Percentiles rank a stretch among this genome's conserved stretches.
Evolutionary conservation across 164 flowering plant species (phyloP).

Genomic region (Macadamia tetraphylla): DNA sequence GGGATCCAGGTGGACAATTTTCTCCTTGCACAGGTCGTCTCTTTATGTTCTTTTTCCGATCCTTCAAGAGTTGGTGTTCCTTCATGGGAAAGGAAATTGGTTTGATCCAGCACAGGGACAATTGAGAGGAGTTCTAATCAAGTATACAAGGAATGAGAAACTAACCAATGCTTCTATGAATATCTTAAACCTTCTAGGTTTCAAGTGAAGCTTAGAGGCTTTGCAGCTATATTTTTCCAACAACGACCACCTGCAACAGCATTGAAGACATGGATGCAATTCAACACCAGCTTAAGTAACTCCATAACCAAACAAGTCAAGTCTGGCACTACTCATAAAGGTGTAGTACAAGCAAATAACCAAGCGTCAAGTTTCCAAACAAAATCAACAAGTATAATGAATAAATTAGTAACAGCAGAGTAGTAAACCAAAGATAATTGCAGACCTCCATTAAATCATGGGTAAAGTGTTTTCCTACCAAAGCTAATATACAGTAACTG

Average conservation of each 20-base stretch:
- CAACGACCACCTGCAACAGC: constrained; percentile 82
- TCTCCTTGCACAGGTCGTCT: constrained; percentile 52
- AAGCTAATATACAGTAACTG: background rate
- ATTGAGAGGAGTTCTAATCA: constrained; percentile 1
- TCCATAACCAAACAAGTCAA: background rate
- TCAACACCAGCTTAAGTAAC: background rate
- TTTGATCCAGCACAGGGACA: constrained; percentile 15
- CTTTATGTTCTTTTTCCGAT: constrained; percentile 66
- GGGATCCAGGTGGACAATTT: constrained; percentile 32
- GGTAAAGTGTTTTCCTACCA: background rate
- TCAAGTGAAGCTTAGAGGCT: constrained; percentile 92
- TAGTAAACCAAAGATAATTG: background rate
- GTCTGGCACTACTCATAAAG: background rate
- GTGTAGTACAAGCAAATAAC: background rate
- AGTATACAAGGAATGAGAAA: background rate
- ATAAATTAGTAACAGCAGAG: background rate
- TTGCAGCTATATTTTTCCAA: constrained; percentile 95
- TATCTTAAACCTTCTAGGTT: constrained; percentile 89
- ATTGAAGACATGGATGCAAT: background rate
- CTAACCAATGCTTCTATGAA: constrained; percentile 92
- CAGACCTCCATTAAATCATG: background rate
- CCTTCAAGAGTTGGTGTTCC: constrained; percentile 96
- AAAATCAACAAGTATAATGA: background rate
- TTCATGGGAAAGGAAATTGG: constrained; percentile 31
- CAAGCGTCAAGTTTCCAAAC: background rate